A percentile compares a stretch with the other conserved stretches of the same genome.
Conservation (phyloP, 257 asterid genomes). For the Gardenia jasminoides region DNA sequence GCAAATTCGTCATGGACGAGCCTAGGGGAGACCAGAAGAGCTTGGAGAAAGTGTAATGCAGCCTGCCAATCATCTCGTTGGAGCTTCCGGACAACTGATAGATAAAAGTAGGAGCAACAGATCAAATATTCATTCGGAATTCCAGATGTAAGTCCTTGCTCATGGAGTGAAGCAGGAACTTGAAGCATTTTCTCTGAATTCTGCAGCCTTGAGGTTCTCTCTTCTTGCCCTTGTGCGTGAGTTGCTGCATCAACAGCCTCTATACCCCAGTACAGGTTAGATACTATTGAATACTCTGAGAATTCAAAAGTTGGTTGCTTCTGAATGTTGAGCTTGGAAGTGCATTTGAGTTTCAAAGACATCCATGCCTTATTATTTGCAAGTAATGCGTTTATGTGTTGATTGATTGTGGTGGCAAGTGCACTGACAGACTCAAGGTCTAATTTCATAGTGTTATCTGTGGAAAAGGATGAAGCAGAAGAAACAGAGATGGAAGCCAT, state of each 20-base stretch:
- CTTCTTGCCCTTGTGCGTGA: conserved; percentile 26
- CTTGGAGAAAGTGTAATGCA: conserved; percentile 80
- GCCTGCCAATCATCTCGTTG: conserved; percentile 62
- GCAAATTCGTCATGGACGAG: conserved; percentile 53
- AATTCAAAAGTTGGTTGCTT: conserved; percentile 60
- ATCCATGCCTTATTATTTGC: conserved; percentile 33
- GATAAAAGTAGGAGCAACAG: conserved; percentile 64
- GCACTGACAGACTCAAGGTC: conserved; percentile 48
- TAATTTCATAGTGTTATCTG: conserved; percentile 35
- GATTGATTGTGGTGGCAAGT: conserved; percentile 44
- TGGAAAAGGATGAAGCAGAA: conserved; percentile 30
- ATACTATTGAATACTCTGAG: conserved; percentile 66
- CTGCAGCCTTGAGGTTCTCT: conserved; percentile 36
- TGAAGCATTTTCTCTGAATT: conserved; percentile 80
- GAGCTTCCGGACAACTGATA: conserved; percentile 48
- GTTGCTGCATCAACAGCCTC: conserved; percentile 50
- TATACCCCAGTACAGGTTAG: conserved; percentile 82
- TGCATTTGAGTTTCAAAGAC: conserved; percentile 47
- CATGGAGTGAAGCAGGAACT: conserved; percentile 74
- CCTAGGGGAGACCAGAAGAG: conserved; percentile 57
- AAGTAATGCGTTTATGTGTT: conserved; percentile 42
- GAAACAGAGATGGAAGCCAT: conserved; percentile 44
- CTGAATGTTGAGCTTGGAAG: conserved; percentile 51
- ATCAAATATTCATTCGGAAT: conserved; percentile 46
- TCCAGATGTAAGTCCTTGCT: conserved; percentile 58